Evolutionary conservation across 495 filamentous ascomycete species (phyloP), one percentile per base, ranked within the genome.

Genomic region (Penicillium waksmanii): DNA sequence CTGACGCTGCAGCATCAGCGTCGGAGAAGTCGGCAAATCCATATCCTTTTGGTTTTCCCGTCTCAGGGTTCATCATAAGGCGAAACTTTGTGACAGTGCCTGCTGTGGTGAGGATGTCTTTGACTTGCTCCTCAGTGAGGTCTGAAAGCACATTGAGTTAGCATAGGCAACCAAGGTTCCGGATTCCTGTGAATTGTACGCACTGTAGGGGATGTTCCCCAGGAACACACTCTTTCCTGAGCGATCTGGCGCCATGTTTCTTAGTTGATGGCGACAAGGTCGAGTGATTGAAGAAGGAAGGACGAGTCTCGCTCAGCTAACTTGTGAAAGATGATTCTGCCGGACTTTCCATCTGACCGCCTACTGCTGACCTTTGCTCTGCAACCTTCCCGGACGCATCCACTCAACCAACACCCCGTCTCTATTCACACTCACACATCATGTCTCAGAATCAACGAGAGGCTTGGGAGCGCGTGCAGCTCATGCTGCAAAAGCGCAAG

Each of bases 11-110:
- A 7, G 92, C 90, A 66, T 98, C 95, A 74, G 79, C 81, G 64
- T 98, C 95, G 25, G 88, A 85, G 67, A 93, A 98, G 65, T 98
- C 94, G 42, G 92, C 91, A 66, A 98, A 98, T 21, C 95, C 95
- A 68, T 96, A 98, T 12, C 95, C 95, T 72, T 97, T 98, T 0
- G 95, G 95, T 44, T 90, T 86, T 3, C 96, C 95, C 0, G 93
- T 98, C 63, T 98, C 94, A 9, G 89, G 89, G 75, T 98, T 96
- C 77, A 96, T 95, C 64, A 98, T 93, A 13, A 98, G 80, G 34
- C 95, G 87, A 73, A 98, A 98, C 66, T 89, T 92, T n/a, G 94
- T 75, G 1, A 97, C 94, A 54, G 89, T 88, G 12, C 95, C 95
- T 48, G 89, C 93, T 33, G 86, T 85, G 66, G 87, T 89, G 73